Base-by-base conservation (phyloP, 2,329 filamentous ascomycete genomes). In the Mollisiaceae sp. region DNA sequence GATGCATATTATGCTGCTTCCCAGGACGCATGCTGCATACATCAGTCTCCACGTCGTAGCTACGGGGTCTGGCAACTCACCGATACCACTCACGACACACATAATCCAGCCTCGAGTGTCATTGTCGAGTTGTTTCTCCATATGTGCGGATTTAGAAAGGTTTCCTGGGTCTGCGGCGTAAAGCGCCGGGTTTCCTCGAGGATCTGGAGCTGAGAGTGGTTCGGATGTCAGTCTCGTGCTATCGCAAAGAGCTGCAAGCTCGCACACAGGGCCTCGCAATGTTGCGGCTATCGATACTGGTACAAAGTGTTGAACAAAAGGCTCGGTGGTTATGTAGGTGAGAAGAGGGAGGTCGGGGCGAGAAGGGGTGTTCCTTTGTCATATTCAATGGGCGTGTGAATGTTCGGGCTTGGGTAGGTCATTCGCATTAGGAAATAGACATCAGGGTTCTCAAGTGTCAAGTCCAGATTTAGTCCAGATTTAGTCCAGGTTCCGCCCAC, bases 61-160 rank as follows among this genome's bases (percentile, higher is more conserved):
- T 9, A 20, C n/a, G 5, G 1, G 45, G 20, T 6, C 4, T n/a
- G 24, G 12, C 20, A 22, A 82, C 85, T 65, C 73, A 89, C 87
- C 87, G 68, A 88, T 79, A 62, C 93, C 88, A 75, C 93, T 97
- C 78, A 94, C 92, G 70, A 93, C 83, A 74, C 85, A 89, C 91
- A 98, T 92, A 72, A 98, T 90, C 94, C 94, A 98, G 74, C 95
- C 94, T 69, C 93, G 88, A 69, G 90, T 90, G 81, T 98, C 94
- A 81, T 94, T 95, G 76, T 88, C 85, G 70, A 91, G 64, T 1
- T 63, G 32, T 20, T n/a, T 4, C 15, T 35, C 45, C 66, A 68
- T 68, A 39, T n/a, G 24, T 41, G 63, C 66, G 39, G 43, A 63
- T 18, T 43, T 50, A 47, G 43, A 20, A 24, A 54, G 9, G n/a